Evolutionary conservation across 2,329 filamentous ascomycete genomes (phyloP), one percentile per base, ranked within the genome.

Genomic region (Teratosphaeria destructans): DNA sequence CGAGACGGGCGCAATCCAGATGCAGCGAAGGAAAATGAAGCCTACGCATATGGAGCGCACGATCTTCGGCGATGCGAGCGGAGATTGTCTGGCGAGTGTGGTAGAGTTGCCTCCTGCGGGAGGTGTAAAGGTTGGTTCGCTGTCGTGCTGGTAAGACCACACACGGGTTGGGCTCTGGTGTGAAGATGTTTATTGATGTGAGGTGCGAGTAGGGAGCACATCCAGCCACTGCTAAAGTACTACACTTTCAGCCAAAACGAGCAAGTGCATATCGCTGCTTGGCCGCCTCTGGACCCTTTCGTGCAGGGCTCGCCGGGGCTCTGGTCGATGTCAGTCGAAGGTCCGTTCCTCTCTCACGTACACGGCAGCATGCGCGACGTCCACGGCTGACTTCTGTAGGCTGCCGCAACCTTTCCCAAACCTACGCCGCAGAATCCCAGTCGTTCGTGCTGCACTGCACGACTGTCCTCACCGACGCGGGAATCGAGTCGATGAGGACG

Each of bases 341-440:
- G 70, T 70, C 35, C 16, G 37, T 14, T 6, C 8, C 8, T 3
- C 35, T 14, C 11, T 39, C 35, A 14, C 4, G 2, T 5, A 26
- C 29, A 29, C 11, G 29, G 11, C 23, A 14, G n/a, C 52, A 26
- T 29, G 23, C 23, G 3, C 11, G 11, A 6, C 11, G 35, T 12
- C 35, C 35, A 39, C 23, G 23, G 29, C 37, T 43, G 37, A 43
- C 37, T 11, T 72, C 34, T 14, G 6, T 49, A 70, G 74, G 75
- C 4, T 77, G 74, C 59, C 74, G 74, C 34, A 75, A 66, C 53
- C 71, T 83, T 1, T 78, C 80, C 0, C 79, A 79, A 61, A 76
- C 78, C 0, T 84, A 84, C 63, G 82, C 83, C 1, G 78, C 85
- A 8, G 83, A 86, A 66, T 77, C 79, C 1, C 73, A 75, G 8